Evolutionary conservation across 2,329 filamentous ascomycete species (phyloP), one percentile per base, ranked within the genome.

Genomic region (Teratosphaeriaceae sp.): DNA sequence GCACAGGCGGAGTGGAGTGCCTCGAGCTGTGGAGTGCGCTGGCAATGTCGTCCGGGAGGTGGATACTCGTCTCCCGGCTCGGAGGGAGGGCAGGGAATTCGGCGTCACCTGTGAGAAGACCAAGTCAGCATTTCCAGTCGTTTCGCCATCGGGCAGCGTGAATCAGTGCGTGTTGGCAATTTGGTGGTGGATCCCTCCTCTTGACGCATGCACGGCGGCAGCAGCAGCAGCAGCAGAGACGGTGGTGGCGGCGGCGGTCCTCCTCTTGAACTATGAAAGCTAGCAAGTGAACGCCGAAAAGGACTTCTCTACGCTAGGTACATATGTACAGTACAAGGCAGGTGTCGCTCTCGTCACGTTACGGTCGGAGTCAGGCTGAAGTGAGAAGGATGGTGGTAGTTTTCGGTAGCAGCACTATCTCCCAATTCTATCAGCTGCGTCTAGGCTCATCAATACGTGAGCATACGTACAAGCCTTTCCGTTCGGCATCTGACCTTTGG

Each of bases 1-100:
- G 61, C 8, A 64, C 53, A 12, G 61, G 56, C 6, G 62, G 61
- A 20, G 62, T 64, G 2, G 60, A 58, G 33, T 52, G 50, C 7
- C 61, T 53, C 20, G 54, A 58, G 16, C 22, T 26, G 21, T 13
- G 12, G n/a, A 38, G 37, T 8, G 9, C 26, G 15, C 9, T 9
- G 35, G 22, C 18, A 30, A 24, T 27, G 31, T 27, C 31, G 20
- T 58, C 54, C 18, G 55, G 50, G 20, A 57, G 51, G n/a, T 55
- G 52, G 31, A 58, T 48, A 40, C 54, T 54, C 18, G 55, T 44
- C 34, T 55, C 49, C 30, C 57, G 50, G 8, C 53, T 50, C 1
- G 55, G 51, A 23, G 44, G 16, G 24, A 52, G 38, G 30, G 46
- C 41, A 26, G 58, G 57, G 35, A 56, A 60, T 5, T 61, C 57